Evolutionary conservation across 352 stramenopile species (phyloP).

Genomic region (Phytophthora citricola): DNA sequence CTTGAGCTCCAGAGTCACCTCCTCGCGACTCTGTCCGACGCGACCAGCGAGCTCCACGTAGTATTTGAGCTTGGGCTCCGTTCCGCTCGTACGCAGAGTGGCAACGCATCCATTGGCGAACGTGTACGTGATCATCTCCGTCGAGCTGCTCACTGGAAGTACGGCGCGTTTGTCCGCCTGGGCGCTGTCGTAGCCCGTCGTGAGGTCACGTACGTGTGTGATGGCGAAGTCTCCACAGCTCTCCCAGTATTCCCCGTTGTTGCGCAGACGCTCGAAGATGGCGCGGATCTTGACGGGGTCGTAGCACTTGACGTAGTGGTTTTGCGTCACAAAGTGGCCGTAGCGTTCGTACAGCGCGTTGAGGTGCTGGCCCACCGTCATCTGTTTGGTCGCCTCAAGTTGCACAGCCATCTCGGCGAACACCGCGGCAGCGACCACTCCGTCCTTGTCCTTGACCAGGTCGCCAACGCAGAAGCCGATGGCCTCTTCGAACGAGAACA

Average conservation of each 20-base stretch:
- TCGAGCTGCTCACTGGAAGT: slow-evolving; percentile 93
- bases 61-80: slow-evolving; percentile 99
- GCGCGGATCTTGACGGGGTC: slow-evolving; percentile 84
- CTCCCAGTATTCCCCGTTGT: slow-evolving; percentile 88
- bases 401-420: slow-evolving; percentile 92
- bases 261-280: slow-evolving; percentile 94
- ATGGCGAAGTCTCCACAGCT: slow-evolving; percentile 87
- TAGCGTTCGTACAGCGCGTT: slow-evolving; percentile 93
- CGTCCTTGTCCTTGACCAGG: slow-evolving; percentile 99
- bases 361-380: slow-evolving; percentile 80
- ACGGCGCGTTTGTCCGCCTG: slow-evolving; percentile 89
- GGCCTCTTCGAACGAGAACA: slow-evolving; percentile 99
- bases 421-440: slow-evolving; percentile 92
- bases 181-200: slow-evolving; percentile 87
- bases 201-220: slow-evolving; percentile 86
- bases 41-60: slow-evolving; percentile 95
- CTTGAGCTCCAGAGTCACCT: slow-evolving; percentile 59
- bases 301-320: slow-evolving; percentile 97
- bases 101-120: slow-evolving; percentile 97
- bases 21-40: slow-evolving; percentile 66
- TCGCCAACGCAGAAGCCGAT: slow-evolving; percentile 98
- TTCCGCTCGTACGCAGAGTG: slow-evolving; percentile 97
- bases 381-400: slow-evolving; percentile 51
- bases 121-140: slow-evolving; percentile 97
- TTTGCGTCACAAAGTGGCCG: slow-evolving; percentile 97